phyloP scores from a whole-genome alignment of 225 moss, liverwort and hornwort species.

The Bryoerythrophyllum caledonicum region DNA sequence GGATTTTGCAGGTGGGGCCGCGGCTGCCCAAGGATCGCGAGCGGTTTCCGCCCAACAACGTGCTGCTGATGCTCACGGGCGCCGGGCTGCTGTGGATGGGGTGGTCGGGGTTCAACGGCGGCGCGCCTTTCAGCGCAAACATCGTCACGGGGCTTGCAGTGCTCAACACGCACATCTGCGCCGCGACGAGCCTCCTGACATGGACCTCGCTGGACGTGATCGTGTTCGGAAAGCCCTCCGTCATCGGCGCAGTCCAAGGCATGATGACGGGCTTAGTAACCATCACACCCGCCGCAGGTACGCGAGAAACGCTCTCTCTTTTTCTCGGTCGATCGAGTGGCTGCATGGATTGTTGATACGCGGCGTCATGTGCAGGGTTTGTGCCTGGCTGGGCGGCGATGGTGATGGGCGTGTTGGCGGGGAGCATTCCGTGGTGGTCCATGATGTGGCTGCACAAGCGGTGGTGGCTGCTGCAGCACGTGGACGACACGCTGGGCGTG shows the following conservation, averaged over 20 bases:
- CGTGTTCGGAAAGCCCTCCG: constrained; percentile 44
- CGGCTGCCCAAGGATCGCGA: constrained; percentile 47
- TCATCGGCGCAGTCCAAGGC: constrained; percentile 59
- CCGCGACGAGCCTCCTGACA: constrained; percentile 47
- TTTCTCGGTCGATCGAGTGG: too few species aligned
- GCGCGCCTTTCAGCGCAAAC: constrained; percentile 43
- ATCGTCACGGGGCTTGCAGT: constrained; percentile 40
- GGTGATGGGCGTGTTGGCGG: constrained; percentile 51
- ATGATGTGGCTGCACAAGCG: constrained; percentile 64
- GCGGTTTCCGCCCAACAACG: constrained; percentile 56
- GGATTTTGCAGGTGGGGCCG: constrained; percentile 35
- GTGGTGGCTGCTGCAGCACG: constrained; percentile 40
- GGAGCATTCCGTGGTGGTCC: constrained; percentile 45
- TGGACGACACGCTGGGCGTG: constrained; percentile 59
- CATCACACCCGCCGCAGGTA: constrained; percentile 60
- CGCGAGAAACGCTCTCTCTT: too few species aligned
- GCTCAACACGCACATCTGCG: constrained; percentile 56
- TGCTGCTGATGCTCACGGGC: constrained; percentile 56
- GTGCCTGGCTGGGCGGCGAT: constrained; percentile 57
- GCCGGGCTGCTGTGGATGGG: constrained; percentile 61
- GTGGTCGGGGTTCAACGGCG: constrained; percentile 64
- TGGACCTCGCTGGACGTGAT: constrained; percentile 58
- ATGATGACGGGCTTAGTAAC: constrained; percentile 63
- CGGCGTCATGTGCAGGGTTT: constrained; percentile 32
- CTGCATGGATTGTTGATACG: too few species aligned